Evolutionary conservation across 129 eudicot genomes (phyloP), one percentile per base, ranked within the genome.

Genomic region (Pittosporum tobira): DNA sequence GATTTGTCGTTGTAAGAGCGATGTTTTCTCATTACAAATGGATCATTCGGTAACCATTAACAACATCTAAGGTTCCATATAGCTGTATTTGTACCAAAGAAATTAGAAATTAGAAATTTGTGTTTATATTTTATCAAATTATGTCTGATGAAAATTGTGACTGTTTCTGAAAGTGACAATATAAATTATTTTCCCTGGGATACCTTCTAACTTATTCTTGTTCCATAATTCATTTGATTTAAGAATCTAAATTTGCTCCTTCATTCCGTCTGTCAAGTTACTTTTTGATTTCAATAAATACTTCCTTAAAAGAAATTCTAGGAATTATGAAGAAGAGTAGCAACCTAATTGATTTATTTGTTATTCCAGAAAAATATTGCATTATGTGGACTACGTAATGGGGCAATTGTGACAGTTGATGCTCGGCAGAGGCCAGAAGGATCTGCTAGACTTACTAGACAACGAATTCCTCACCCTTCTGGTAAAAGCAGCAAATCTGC

Each of bases 351-450:
- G 21, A 43, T 34, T 26, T 5, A n/a, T 62, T 12, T 59, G 12
- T 52, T 63, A 16, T 57, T 63, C 37, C 76, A 87, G 99, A 85
- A 81, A 28, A 67, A 81, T 26, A 28, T 51, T 59, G 77, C 76
- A 59, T 62, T 87, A 28, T 93, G 96, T 73, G 99, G 99, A 51
- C 77, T 87, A 59, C 75, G 99, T 69, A 93, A 84, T 76, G 96
- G 96, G 58, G 80, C 79, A 57, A 79, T 93, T 60, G 71, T 87
- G 76, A 74, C 73, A 0, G 71, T 93, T 67, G 99, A 93, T 60
- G 48, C 71, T 60, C 96, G 99, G 62, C 78, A 81, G 53, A 87
- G 62, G 76, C 78, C 73, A n/a, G 73, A 68, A 74, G 81, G 52
- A 22, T 43, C 34, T 36, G 59, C 58, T 43, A 63, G 71, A 42